phyloP scores from a whole-genome alignment of 164 flowering plant species.

The Piper betle region DNA sequence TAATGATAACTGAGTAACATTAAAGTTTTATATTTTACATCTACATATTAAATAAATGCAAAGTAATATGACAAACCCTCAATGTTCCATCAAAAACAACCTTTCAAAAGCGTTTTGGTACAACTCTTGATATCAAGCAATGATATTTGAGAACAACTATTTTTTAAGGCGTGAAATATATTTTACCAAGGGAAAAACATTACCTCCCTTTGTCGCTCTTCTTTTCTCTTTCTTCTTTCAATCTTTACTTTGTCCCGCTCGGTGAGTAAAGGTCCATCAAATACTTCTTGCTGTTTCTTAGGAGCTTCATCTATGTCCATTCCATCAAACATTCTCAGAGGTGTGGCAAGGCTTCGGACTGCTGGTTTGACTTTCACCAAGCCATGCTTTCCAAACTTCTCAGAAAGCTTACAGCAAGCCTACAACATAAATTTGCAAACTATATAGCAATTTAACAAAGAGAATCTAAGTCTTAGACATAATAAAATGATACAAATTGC shows the following conservation, averaged over 20 bases:
- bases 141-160: too few relatives aligned
- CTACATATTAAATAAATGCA: too few relatives aligned
- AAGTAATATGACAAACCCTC: too few relatives aligned
- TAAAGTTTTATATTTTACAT: neutral
- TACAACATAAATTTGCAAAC: too few relatives aligned
- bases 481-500: too few relatives aligned
- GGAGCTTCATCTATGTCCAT: conserved; percentile 81
- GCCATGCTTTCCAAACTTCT: conserved; percentile 93
- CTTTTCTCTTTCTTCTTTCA: conserved; percentile 89
- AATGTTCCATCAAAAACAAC: too few relatives aligned
- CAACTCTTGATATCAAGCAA: too few relatives aligned
- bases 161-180: neutral
- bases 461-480: too few relatives aligned
- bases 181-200: neutral
- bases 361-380: conserved; percentile 58
- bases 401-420: conserved; percentile 72
- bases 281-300: conserved; percentile 67
- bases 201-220: conserved; percentile 96
- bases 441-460: too few relatives aligned
- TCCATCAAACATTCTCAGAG: conserved; percentile 89
- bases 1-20: too few relatives aligned
- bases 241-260: conserved; percentile 75
- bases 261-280: conserved; percentile 77
- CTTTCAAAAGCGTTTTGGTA: too few relatives aligned
- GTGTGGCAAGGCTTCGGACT: conserved; percentile 75